A percentile compares a stretch with the other conserved stretches of the same genome.
phyloP scores from a whole-genome alignment of 345 rosid genomes.

The Jatropha curcas region DNA sequence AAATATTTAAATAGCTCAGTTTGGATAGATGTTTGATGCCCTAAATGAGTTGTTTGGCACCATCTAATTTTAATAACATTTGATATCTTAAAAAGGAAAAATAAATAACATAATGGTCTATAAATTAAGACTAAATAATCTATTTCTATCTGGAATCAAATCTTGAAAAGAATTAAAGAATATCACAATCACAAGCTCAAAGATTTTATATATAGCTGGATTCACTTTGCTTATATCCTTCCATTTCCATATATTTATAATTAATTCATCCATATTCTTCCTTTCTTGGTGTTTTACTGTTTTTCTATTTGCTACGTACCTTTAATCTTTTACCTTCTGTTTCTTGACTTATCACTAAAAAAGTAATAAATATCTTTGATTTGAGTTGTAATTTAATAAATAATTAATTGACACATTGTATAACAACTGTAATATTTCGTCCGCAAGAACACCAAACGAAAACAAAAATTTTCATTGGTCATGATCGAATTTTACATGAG shows the following conservation, averaged over 20 bases:
- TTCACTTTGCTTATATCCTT: conserved; percentile 3
- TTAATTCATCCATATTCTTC: not conserved
- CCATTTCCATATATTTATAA: not conserved
- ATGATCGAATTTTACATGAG: too few species aligned
- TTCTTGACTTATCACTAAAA: not conserved
- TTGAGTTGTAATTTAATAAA: not conserved
- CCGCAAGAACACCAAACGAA: not conserved
- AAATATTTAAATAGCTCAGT: too few species aligned
- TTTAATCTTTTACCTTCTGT: not conserved
- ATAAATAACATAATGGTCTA: not conserved
- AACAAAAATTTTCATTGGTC: not conserved
- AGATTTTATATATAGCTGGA: conserved; percentile 14
- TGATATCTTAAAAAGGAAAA: conserved; percentile 5
- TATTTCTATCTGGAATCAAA: conserved; percentile 30
- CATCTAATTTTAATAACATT: conserved; percentile 14
- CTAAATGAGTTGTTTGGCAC: conserved; percentile 30
- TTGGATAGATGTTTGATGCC: conserved; percentile 11
- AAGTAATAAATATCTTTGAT: not conserved
- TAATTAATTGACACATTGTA: too few species aligned
- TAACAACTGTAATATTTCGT: not conserved
- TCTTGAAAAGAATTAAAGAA: conserved; percentile 16
- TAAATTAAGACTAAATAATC: not conserved
- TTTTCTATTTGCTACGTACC: too few species aligned
- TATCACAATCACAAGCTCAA: conserved; percentile 14
- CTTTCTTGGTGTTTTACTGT: not conserved